phyloP scores from a whole-genome alignment of 345 rosid genomes.

The Citrus inodora region DNA sequence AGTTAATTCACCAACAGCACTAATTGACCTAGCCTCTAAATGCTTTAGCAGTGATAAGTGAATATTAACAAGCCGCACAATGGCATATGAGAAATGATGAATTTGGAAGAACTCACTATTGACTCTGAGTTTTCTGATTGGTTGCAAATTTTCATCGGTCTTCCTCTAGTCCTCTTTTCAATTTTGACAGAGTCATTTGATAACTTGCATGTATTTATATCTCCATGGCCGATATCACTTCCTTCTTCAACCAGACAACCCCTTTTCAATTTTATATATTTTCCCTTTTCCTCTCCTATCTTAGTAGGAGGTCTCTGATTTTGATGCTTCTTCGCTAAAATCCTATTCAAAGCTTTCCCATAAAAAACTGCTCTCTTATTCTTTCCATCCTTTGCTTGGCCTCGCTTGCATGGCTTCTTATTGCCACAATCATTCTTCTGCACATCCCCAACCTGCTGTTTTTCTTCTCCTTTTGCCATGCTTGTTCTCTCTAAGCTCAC shows the following conservation, averaged over 20 bases:
- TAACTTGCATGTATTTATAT: background rate
- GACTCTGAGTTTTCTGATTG: constrained; percentile 18
- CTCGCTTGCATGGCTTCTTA: background rate
- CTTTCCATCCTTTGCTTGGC: constrained; percentile 16
- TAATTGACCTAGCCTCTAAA: background rate
- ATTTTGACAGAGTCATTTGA: background rate
- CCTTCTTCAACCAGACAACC: background rate
- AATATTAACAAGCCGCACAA: background rate
- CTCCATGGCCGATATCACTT: background rate
- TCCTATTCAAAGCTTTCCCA: constrained; percentile 2
- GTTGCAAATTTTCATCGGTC: constrained; percentile 19
- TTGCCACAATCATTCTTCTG: background rate
- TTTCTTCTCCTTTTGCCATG: background rate
- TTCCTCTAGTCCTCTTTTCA: constrained; percentile 26
- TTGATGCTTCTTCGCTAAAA: background rate
- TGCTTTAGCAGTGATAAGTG: background rate
- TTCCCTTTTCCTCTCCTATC: constrained; percentile 9
- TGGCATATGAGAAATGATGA: constrained; percentile 2
- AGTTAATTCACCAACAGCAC: background rate
- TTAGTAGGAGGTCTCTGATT: background rate
- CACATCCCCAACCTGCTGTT: background rate
- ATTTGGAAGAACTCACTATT: constrained; percentile 28
- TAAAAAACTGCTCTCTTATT: constrained; percentile 5
- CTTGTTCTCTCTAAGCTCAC: background rate
- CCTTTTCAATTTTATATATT: constrained; percentile 1